Percentiles rank a stretch among this genome's conserved stretches.
Conservation (phyloP, 768 basidiomycete species). For the Boletus sp. region DNA sequence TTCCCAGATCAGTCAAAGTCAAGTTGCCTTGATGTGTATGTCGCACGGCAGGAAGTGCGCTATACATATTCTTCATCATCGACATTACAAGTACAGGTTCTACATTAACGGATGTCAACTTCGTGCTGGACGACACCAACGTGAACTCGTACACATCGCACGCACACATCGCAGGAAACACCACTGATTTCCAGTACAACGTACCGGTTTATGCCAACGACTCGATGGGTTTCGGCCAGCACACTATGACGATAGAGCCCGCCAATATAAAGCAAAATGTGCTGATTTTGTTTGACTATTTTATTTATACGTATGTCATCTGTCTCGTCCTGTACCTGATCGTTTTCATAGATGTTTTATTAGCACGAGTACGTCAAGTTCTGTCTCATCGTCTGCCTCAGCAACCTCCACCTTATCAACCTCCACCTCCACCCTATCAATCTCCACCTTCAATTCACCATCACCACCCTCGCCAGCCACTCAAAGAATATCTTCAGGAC, state of each 20-base stretch:
- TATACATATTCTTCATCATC: conserved; percentile 21
- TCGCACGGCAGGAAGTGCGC: conserved; percentile 3
- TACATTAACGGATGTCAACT: conserved; percentile 2
- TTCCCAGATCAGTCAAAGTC: not conserved
- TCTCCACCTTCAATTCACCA: not conserved
- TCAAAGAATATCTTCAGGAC: not conserved
- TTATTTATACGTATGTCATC: conserved; percentile 16
- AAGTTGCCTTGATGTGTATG: not conserved
- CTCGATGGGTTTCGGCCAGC: not conserved
- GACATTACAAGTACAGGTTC: not conserved
- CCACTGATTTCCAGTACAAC: conserved; percentile 11
- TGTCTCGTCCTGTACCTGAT: not conserved
- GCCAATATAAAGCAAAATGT: not conserved
- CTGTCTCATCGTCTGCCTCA: not conserved
- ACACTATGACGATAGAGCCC: conserved; percentile 11
- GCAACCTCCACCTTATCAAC: not conserved
- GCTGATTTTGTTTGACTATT: conserved; percentile 19
- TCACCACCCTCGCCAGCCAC: not conserved
- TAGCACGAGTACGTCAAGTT: conserved; percentile 5
- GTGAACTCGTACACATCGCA: not conserved
- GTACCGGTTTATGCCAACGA: conserved; percentile 14
- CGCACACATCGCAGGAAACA: not conserved
- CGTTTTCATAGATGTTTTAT: not conserved
- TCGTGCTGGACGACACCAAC: conserved; percentile 4
- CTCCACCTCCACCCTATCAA: too few species aligned